These are phyloP conservation scores for Jamesozyma hellenica DNA, from an alignment of 805 yeast genomes.

Conservation along the genomic window DNA sequence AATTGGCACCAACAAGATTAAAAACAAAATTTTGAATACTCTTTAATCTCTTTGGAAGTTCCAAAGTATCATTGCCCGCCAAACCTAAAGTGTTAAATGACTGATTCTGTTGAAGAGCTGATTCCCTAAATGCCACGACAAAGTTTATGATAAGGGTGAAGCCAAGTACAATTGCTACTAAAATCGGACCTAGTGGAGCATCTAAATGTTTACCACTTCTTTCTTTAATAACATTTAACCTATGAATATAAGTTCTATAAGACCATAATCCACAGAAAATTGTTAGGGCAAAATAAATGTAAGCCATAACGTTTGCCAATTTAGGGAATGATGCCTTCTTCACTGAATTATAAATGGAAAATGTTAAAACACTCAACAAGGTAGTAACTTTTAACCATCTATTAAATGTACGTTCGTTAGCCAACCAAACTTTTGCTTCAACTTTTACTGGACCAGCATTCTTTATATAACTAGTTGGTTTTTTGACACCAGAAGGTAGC, in stretches of 20 bases:
- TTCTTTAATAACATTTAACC: slow-evolving; percentile 63
- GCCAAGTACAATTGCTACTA: slow-evolving; percentile 61
- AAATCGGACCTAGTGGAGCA: slow-evolving; percentile 79
- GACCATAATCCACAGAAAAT: slow-evolving; percentile 86
- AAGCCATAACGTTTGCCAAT: slow-evolving; percentile 63
- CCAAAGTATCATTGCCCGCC: background rate
- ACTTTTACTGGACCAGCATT: slow-evolving; percentile 88
- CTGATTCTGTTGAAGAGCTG: slow-evolving; percentile 8
- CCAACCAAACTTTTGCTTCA: slow-evolving; percentile 97
- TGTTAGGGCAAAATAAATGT: slow-evolving; percentile 69
- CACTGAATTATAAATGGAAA: slow-evolving; percentile 71
- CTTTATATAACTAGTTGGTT: slow-evolving; percentile 69
- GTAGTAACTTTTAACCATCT: slow-evolving; percentile 90
- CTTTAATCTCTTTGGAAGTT: slow-evolving; percentile 14
- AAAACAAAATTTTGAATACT: slow-evolving; percentile 26
- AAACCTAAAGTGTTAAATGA: background rate
- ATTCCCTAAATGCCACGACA: slow-evolving; percentile 47
- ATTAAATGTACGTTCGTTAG: slow-evolving; percentile 94
- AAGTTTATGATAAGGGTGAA: slow-evolving; percentile 64
- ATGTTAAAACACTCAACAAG: slow-evolving; percentile 73
- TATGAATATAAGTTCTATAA: slow-evolving; percentile 58
- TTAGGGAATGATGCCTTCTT: slow-evolving; percentile 51
- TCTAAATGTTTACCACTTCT: slow-evolving; percentile 85
- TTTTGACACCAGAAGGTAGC: slow-evolving; percentile 80
- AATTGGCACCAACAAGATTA: slow-evolving; percentile 28